Conservation (phyloP, 345 rosid genomes). For the Melaleuca alternifolia region DNA sequence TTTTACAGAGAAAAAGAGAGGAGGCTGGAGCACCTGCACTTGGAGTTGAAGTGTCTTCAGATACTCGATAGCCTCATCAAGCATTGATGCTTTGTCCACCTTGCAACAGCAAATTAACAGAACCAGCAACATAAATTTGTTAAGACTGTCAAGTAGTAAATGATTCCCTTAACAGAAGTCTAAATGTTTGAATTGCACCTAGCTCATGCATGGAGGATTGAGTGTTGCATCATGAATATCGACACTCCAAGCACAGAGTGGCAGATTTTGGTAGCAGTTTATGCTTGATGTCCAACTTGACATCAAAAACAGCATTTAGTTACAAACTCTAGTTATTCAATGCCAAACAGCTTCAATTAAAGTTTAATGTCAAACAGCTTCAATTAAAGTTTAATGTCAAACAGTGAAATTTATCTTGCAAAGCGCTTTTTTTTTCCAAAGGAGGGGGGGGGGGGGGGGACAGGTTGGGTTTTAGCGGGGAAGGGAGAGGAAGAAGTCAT, state of each 20-base stretch:
- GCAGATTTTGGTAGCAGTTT: not conserved
- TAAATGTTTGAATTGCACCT: not conserved
- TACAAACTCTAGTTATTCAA: not conserved
- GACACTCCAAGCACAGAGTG: not conserved
- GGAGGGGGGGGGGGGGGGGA: not conserved
- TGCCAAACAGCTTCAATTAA: not conserved
- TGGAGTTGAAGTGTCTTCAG: slow-evolving; percentile 82
- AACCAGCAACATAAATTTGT: not conserved
- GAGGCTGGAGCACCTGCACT: slow-evolving; percentile 45
- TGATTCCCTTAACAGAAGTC: not conserved
- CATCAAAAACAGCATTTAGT: not conserved
- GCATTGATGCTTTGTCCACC: slow-evolving; percentile 98
- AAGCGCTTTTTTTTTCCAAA: not conserved
- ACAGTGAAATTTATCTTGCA: not conserved
- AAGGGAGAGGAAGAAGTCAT: not conserved
- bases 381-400: not conserved
- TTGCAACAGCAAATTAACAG: slow-evolving; percentile 10
- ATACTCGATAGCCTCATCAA: slow-evolving; percentile 94
- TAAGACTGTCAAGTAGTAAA: not conserved
- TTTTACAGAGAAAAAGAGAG: not conserved
- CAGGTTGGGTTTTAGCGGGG: fast-evolving
- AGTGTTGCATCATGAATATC: not conserved
- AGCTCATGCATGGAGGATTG: not conserved
- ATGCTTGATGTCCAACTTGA: not conserved
- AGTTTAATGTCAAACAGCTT: not conserved